Base-by-base conservation (phyloP, 2,329 filamentous ascomycete species). In the Hypoxylon sp. region DNA sequence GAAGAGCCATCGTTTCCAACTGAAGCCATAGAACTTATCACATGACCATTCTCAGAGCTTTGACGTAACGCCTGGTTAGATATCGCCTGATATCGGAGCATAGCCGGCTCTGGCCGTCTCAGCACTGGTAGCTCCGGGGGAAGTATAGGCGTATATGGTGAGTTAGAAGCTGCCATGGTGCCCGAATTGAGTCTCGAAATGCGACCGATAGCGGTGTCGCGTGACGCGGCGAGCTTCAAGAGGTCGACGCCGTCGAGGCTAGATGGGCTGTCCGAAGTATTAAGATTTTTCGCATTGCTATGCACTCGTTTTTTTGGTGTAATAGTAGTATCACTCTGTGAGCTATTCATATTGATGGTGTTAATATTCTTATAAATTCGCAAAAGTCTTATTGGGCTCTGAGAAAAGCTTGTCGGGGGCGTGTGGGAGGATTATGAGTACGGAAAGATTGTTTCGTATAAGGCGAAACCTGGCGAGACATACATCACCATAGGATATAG, bases 171-270 rank as follows among this genome's bases (percentile, higher is more conserved):
- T 11, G 3, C n/a, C 26, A 13, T 35, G 2, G 9, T 3, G n/a
- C 29, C 9, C 10, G 14, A n/a, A n/a, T 13, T 9, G 10, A 17
- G 10, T 3, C n/a, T 35, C 3, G 31, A n/a, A 37, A 6, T 8
- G 13, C 39, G 29, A 37, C 50, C 33, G 33, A 53, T 52, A 35
- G 39, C 17, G 22, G 22, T 10, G 14, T 31, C 17, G 5, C 17
- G n/a, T 8, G 39, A 44, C 17, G 39, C 14, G n/a, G 29, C 6
- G n/a, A 37, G 42, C 1, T 14, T 26, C 3, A 61, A 48, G 1
- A 61, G 19, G n/a, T 61, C 58, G 11, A 48, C 22, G 29, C 17
- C 13, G 13, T 48, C 39, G 13, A 31, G 22, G 19, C 17, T 22
- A 11, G n/a, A 17, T 26, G 13, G 5, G n/a, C 47, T 13, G 3